phyloP scores from a whole-genome alignment of 2,329 filamentous ascomycete genomes.

The Calonectria henricotiae region DNA sequence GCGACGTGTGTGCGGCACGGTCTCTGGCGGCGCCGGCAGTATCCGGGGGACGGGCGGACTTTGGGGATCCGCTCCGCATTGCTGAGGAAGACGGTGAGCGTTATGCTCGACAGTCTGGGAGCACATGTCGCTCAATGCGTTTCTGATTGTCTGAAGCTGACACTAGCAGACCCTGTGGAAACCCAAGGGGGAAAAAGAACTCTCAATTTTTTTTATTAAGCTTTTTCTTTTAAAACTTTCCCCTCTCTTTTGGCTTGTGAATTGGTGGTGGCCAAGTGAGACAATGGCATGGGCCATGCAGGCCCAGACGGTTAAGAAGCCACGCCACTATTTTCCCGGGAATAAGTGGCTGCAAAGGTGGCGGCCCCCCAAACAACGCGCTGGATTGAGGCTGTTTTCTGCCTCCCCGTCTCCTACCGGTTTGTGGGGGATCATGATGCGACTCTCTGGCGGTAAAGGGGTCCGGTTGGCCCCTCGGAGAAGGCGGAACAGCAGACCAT shows the following conservation, averaged over 20 bases:
- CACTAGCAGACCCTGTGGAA: conserved; percentile 9
- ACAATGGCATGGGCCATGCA: conserved; percentile 5
- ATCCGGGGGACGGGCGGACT: conserved; percentile 28
- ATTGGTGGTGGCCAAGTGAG: conserved; percentile 16
- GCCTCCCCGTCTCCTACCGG: not conserved
- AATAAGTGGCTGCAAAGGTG: conserved; percentile 25
- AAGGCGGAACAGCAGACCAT: conserved; percentile 21
- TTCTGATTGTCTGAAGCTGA: not conserved
- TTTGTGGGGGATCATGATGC: not conserved
- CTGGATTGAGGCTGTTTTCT: not conserved
- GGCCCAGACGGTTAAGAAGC: conserved; percentile 24
- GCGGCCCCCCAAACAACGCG: conserved; percentile 7
- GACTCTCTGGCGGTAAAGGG: conserved; percentile 28
- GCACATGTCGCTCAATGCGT: conserved; percentile 23
- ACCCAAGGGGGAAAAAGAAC: no score
- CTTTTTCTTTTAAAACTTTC: no score
- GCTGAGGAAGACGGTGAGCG: conserved; percentile 44
- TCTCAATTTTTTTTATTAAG: no score
- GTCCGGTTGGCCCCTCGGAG: conserved; percentile 11
- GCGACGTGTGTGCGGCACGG: conserved; percentile 38
- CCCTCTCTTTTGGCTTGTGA: conserved; percentile 3
- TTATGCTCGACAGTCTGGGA: conserved; percentile 14
- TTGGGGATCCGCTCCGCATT: conserved; percentile 22
- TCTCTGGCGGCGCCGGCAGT: conserved; percentile 35
- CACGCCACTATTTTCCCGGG: conserved; percentile 39